Base-by-base conservation (phyloP, 148 eudicot species). In the Heliamphora exappendiculata region DNA sequence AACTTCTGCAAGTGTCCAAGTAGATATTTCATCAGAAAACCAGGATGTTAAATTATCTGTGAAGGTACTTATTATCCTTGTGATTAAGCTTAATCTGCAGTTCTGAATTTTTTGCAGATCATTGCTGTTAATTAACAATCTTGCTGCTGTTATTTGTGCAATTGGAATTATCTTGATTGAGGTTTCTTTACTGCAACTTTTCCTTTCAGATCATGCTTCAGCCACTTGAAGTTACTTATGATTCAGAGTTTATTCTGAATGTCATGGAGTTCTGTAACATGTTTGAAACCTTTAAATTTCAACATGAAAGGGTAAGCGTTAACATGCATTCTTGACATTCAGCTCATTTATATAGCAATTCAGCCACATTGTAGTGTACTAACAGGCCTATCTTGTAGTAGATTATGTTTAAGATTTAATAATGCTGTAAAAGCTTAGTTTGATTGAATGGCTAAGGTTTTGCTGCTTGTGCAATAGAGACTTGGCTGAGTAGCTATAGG, bases 181-280 rank as follows among this genome's bases (percentile, higher is more conserved):
- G 20, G 29, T 41, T 76, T 16, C 53, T 62, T 33, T 29, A 22
- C 57, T 59, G 12, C 69, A 51, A 47, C 33, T 73, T 73, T 22
- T 79, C n/a, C 71, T 70, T 72, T 67, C 90, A 94, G 98, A 88
- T 88, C 66, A 64, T 82, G 73, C 76, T 89, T 77, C 88, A 88
- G 79, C 89, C 93, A 39, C 66, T 85, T 78, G 91, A 89, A 82
- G 75, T 94, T 74, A 72, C 76, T 65, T 88, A 81, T 66, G 88
- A 90, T 74, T 78, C 85, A 62, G 84, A 82, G 79, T 84, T 90
- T 81, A 58, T 89, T 59, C 69, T 67, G 72, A 84, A 80, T 74
- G 67, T 94, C 59, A 74, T 81, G 85, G 95, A 85, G 82, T 82
- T 90, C 76, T 84, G 85, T 81, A 70, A 78, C 31, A 84, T 90